Evolutionary conservation across 371 early-diverging fungal species (phyloP).

Genomic region (Smittium mucronatum): DNA sequence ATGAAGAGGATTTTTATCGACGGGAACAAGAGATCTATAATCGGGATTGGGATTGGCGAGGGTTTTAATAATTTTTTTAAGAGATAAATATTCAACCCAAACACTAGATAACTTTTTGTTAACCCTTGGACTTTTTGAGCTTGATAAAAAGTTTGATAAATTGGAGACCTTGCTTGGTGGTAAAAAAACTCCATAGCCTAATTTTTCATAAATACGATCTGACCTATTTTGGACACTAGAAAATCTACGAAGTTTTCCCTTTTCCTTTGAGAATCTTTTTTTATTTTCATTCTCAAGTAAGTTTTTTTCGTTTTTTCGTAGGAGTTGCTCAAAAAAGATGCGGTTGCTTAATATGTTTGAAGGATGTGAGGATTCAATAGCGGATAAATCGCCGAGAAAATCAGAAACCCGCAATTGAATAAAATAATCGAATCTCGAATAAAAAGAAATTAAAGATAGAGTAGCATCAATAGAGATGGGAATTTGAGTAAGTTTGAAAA

Average conservation of each 20-base stretch:
- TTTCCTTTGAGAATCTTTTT: not conserved
- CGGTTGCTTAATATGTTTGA: not conserved
- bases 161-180: not conserved
- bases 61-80: not conserved
- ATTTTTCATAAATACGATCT: not conserved
- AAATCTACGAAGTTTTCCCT: conserved; percentile 1
- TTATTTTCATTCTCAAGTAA: not conserved
- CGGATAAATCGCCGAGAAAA: too few relatives aligned
- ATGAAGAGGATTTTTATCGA: not conserved
- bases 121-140: not conserved
- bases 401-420: not conserved
- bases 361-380: not conserved
- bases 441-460: not conserved
- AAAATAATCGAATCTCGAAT: not conserved
- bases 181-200: conserved; percentile 8
- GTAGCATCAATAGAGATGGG: not conserved
- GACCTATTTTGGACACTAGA: not conserved
- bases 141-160: not conserved
- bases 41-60: not conserved
- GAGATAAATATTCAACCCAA: not conserved
- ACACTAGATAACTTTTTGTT: not conserved
- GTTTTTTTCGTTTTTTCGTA: not conserved
- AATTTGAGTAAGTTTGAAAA: not conserved
- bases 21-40: not conserved
- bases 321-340: not conserved